Percentiles rank a stretch among this genome's conserved stretches.
phyloP scores from a whole-genome alignment of 179 eudicot species.

The Nepenthes alata region DNA sequence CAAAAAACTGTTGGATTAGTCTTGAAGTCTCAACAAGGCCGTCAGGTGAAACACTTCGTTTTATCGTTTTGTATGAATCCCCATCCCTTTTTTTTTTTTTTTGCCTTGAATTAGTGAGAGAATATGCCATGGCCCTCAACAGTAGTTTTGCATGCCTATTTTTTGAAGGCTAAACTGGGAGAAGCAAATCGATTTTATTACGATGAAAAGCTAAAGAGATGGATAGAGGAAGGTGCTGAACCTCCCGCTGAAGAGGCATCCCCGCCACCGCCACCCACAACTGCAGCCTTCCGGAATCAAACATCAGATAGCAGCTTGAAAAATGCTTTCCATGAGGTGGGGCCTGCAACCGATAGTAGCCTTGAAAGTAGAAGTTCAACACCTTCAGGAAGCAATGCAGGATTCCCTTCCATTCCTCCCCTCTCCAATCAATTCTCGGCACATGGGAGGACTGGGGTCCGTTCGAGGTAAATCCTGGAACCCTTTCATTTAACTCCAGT shows the following conservation, averaged over 20 bases:
- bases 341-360: slow-evolving; percentile 22
- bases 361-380: slow-evolving; percentile 33
- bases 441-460: slow-evolving; percentile 72
- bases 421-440: slow-evolving; percentile 75
- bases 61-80: not conserved
- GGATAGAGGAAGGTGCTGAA: slow-evolving; percentile 97
- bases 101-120: not conserved
- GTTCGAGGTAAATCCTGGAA: slow-evolving; percentile 51
- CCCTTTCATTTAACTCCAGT: slow-evolving; percentile 1
- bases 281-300: slow-evolving; percentile 46
- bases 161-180: slow-evolving; percentile 73
- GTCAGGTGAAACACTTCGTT: slow-evolving; percentile 34
- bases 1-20: slow-evolving; percentile 74
- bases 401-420: slow-evolving; percentile 65
- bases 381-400: slow-evolving; percentile 38
- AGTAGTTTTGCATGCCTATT: not conserved
- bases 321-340: slow-evolving; percentile 32
- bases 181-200: slow-evolving; percentile 75
- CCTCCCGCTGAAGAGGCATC: slow-evolving; percentile 68
- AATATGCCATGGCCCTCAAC: not conserved
- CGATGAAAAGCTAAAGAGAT: slow-evolving; percentile 87
- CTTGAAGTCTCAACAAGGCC: slow-evolving; percentile 60
- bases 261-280: slow-evolving; percentile 74
- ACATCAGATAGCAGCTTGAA: slow-evolving; percentile 42
- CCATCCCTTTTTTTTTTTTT: not conserved